Evolutionary conservation across 441 rosid genomes (phyloP), one percentile per base, ranked within the genome.

Genomic region (Populus trichocarpa): DNA sequence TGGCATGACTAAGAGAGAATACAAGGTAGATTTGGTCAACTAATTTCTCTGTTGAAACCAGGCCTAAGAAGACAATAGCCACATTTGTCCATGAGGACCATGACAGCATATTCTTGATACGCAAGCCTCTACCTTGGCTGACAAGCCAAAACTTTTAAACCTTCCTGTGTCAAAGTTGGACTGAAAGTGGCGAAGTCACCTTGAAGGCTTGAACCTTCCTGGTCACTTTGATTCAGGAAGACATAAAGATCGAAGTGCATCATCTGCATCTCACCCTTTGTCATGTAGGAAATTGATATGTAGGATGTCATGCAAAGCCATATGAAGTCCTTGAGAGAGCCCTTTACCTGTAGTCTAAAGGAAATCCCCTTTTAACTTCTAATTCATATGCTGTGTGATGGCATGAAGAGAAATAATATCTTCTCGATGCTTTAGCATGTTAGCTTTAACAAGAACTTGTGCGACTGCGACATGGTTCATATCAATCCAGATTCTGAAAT

Each of bases 401-500:
- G 32, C 10, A 32, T 46, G 57, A 46, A 46, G 42, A 38, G 57
- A 67, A 28, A 20, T 68, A 42, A 67, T 28, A 38, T 12, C 32
- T 57, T 35, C 53, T 42, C 32, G 26, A 28, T 20, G 8, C 28
- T 67, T 67, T 50, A 13, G 12, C 25, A 68, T 30, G 14, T 75
- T 3, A 30, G 11, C 46, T 50, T 67, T 6, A 20, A 46, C 30
- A n/a, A 50, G 32, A 67, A 67, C 40, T 53, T 57, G 20, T 10
- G 42, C 25, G 20, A 1, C 12, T 10, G 42, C 18, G 4, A 2
- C 20, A n/a, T 38, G 70, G 66, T 64, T 71, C n/a, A 38, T 36
- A 64, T n/a, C 33, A 25, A 69, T 59, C 61, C 53, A 18, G 42
- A 61, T 61, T 38, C 79, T 65, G 74, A 63, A 59, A 25, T 38